Conservation (phyloP, 2,329 filamentous ascomycete species). For the Penicillium italicum region DNA sequence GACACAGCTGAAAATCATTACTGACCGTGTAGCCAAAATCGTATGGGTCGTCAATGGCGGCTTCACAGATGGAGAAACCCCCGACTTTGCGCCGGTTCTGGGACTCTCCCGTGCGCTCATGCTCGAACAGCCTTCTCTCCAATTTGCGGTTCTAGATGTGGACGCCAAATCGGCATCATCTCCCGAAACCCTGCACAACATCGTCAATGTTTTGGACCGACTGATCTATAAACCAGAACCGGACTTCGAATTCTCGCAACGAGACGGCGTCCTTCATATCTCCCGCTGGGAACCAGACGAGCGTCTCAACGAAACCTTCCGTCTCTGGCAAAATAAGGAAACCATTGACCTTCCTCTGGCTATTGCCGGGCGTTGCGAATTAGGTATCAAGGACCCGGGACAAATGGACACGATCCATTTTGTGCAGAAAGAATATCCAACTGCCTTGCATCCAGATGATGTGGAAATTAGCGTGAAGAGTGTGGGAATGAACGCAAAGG, state of each 20-base stretch:
- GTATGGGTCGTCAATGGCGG: constrained; percentile 10
- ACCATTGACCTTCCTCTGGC: background rate
- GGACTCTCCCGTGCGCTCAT: constrained; percentile 8
- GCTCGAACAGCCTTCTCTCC: constrained; percentile 13
- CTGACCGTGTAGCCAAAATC: constrained; percentile 4
- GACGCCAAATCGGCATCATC: background rate
- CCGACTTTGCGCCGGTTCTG: constrained; percentile 6
- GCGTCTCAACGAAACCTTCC: constrained; percentile 9
- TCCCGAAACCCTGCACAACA: background rate
- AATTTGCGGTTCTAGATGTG: constrained; percentile 1
- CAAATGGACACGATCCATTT: background rate
- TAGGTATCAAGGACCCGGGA: background rate
- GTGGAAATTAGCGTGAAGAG: background rate
- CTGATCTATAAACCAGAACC: background rate
- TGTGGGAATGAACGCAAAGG: background rate
- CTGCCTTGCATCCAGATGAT: background rate
- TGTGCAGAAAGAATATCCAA: background rate
- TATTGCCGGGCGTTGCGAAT: background rate
- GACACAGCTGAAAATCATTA: constrained; percentile 6
- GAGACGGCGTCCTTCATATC: constrained; percentile 7
- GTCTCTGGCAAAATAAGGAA: background rate
- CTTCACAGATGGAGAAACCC: background rate
- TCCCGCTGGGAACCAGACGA: constrained; percentile 14
- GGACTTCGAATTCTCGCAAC: constrained; percentile 9
- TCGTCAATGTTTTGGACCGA: background rate